Evolutionary conservation across 768 basidiomycete genomes (phyloP).

Genomic region (Lyophyllum shimeji): DNA sequence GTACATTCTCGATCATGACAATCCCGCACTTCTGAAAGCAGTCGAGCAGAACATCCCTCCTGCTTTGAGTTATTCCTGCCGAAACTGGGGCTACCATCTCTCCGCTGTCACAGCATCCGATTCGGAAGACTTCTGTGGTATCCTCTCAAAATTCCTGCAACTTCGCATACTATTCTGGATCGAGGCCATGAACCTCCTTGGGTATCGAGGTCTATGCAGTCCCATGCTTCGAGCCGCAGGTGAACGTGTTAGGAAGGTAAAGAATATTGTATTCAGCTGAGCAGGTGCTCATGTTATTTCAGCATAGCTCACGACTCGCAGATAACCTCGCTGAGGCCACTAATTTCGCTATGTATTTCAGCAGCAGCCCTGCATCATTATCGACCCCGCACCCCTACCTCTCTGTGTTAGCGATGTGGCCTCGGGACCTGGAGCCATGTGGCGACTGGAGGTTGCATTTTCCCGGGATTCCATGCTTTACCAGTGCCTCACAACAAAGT

Average conservation of each 20-base stretch:
- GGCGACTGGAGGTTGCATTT: not conserved
- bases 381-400: slow-evolving; percentile 20
- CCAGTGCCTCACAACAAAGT: too few relatives aligned
- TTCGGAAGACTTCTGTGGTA: not conserved
- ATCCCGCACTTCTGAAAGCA: not conserved
- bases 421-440: not conserved
- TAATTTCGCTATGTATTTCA: slow-evolving; percentile 19
- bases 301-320: slow-evolving; percentile 1
- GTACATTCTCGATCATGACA: slow-evolving; percentile 15
- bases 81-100: slow-evolving; percentile 2
- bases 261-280: not conserved
- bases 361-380: slow-evolving; percentile 7
- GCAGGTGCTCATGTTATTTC: not conserved
- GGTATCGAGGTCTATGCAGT: slow-evolving; percentile 12
- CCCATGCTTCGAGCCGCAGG: slow-evolving; percentile 14
- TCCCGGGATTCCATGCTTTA: not conserved
- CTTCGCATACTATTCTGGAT: slow-evolving; percentile 25
- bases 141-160: slow-evolving; percentile 13
- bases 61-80: slow-evolving; percentile 3
- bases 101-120: not conserved
- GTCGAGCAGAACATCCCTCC: slow-evolving; percentile 10
- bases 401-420: slow-evolving; percentile 19
- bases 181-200: slow-evolving; percentile 26
- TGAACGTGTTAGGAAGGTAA: slow-evolving; percentile 10
- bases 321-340: slow-evolving; percentile 14